These are phyloP conservation scores for Alternaria brassicicola DNA, from an alignment of 2,329 filamentous ascomycete genomes.

Conservation along the genomic window DNA sequence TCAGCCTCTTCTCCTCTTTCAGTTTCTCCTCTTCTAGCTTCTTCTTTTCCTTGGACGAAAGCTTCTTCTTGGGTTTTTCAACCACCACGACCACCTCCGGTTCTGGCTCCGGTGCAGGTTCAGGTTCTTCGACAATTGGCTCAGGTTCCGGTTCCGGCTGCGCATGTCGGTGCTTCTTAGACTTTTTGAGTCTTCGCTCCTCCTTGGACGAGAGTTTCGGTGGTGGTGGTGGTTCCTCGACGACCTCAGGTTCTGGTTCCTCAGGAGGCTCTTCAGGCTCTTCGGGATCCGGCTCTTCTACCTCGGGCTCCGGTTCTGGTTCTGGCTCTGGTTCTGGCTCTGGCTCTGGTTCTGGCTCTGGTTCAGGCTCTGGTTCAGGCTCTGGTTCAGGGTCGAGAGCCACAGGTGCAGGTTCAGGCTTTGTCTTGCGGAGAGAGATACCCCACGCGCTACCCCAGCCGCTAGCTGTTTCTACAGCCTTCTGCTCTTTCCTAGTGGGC, in stretches of 20 bases:
- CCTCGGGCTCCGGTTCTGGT: constrained; percentile 7
- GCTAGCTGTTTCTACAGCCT: constrained; percentile 21
- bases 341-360: constrained; percentile 9
- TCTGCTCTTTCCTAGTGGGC: constrained; percentile 36
- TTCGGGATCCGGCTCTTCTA: neutral
- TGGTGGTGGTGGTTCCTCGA: constrained; percentile 21
- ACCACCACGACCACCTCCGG: constrained; percentile 40
- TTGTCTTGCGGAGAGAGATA: constrained; percentile 52
- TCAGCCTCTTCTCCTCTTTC: constrained; percentile 28
- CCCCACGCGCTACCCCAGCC: constrained; percentile 54
- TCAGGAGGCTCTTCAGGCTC: constrained; percentile 26
- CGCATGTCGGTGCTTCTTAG: constrained; percentile 22
- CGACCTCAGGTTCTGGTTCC: constrained; percentile 36
- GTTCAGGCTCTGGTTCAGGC: constrained; percentile 13
- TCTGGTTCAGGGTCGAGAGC: constrained; percentile 9
- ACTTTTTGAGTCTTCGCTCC: constrained; percentile 12
- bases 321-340: constrained; percentile 17
- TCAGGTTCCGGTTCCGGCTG: constrained; percentile 19
- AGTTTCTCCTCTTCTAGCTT: constrained; percentile 6
- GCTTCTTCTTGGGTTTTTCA: constrained; percentile 39
- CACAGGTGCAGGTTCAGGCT: constrained; percentile 47
- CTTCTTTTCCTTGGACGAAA: constrained; percentile 32
- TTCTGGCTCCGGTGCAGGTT: constrained; percentile 26
- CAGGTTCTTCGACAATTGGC: constrained; percentile 32
- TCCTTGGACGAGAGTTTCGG: constrained; percentile 11